Conservation (phyloP, 805 yeast genomes). For the Teunomyces kruisii region DNA sequence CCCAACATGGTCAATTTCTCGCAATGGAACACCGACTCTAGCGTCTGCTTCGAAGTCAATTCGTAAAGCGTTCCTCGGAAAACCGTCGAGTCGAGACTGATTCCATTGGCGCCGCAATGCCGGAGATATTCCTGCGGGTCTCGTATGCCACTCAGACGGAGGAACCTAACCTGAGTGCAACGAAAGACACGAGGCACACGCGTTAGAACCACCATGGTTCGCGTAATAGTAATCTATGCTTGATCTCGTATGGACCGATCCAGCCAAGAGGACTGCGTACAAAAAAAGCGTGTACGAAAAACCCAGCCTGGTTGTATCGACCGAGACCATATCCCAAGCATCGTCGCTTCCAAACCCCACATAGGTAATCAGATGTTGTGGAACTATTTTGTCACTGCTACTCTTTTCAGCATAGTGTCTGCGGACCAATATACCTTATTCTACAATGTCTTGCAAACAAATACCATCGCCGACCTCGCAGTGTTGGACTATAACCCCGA, state of each 20-base stretch:
- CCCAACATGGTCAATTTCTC: constrained; percentile 45
- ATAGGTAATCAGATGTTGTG: not conserved
- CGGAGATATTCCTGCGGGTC: constrained; percentile 24
- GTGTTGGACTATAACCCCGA: not conserved
- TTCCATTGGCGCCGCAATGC: constrained; percentile 23
- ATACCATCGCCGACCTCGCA: not conserved
- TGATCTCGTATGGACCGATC: no score
- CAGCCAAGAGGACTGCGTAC: not conserved
- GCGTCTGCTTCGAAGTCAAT: constrained; percentile 38
- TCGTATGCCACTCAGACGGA: not conserved
- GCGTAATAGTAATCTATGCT: not conserved
- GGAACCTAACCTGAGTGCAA: not conserved
- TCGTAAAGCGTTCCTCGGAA: constrained; percentile 60
- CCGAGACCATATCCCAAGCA: no score
- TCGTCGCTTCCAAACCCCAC: not conserved
- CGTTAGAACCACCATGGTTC: not conserved
- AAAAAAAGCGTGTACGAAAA: not conserved
- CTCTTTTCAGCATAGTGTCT: not conserved
- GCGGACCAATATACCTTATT: not conserved
- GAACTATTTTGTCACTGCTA: not conserved
- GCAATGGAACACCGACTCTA: constrained; percentile 39
- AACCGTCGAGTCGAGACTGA: constrained; percentile 36
- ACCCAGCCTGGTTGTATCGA: no score
- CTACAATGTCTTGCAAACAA: not conserved
- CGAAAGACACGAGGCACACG: not conserved